Percentiles rank a stretch among this genome's conserved stretches.
Evolutionary conservation across 208 protist genomes (phyloP).

Genomic region (Strigomonas galati): DNA sequence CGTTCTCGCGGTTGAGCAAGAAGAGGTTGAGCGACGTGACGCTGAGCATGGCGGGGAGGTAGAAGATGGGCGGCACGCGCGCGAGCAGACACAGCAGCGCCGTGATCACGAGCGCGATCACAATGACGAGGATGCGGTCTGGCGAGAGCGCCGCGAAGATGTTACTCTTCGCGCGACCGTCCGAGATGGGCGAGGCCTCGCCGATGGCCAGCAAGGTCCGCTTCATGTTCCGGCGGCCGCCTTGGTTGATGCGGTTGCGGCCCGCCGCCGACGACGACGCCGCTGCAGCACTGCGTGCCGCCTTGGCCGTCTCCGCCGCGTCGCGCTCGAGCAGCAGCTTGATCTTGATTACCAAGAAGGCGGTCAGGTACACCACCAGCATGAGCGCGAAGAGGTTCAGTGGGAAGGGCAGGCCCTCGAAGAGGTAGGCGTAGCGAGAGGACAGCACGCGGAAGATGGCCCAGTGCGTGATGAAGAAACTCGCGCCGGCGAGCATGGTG

Average conservation of each 20-base stretch:
- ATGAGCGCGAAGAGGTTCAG: constrained; percentile 60
- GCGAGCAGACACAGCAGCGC: constrained; percentile 42
- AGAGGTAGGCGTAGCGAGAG: constrained; percentile 79
- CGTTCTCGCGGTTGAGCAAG: constrained; percentile 67
- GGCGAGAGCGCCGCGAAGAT: constrained; percentile 4
- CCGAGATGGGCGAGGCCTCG: neutral
- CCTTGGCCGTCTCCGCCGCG: neutral
- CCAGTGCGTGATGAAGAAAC: constrained; percentile 42
- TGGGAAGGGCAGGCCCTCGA: constrained; percentile 64
- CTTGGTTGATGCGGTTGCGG: constrained; percentile 5
- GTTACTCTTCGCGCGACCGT: constrained; percentile 12
- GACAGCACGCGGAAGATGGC: constrained; percentile 55
- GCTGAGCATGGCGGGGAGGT: constrained; percentile 46
- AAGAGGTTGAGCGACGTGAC: constrained; percentile 70
- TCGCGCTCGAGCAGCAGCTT: constrained; percentile 61
- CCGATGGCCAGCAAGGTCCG: neutral
- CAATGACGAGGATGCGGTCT: constrained; percentile 27
- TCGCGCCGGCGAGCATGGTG: constrained; percentile 26
- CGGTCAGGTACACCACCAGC: constrained; percentile 48
- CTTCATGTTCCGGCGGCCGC: neutral
- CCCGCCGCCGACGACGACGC: no score
- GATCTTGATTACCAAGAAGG: constrained; percentile 46
- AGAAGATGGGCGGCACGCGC: constrained; percentile 53
- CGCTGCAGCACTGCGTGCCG: neutral
- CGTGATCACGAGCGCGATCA: constrained; percentile 29